phyloP scores from a whole-genome alignment of 2,329 filamentous ascomycete genomes.

The Aspergillus floridensis region DNA sequence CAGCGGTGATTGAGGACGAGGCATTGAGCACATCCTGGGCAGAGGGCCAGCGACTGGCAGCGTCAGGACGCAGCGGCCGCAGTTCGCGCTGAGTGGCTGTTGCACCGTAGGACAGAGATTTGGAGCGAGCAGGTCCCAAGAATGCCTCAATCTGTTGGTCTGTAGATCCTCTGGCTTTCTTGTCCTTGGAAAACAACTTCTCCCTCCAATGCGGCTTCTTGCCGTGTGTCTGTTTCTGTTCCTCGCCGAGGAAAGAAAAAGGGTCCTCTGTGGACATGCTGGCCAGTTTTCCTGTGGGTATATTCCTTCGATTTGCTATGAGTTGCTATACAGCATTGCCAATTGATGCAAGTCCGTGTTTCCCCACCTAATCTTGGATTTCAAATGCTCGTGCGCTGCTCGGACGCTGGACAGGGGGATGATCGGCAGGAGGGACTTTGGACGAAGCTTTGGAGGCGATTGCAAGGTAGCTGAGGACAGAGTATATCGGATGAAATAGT shows the following conservation, averaged over 20 bases:
- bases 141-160: constrained; percentile 56
- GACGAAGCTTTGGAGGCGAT: neutral
- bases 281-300: constrained; percentile 12
- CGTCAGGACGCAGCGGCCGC: constrained; percentile 34
- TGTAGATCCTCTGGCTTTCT: constrained; percentile 35
- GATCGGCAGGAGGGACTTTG: constrained; percentile 23
- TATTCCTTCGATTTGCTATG: constrained; percentile 1
- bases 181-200: constrained; percentile 50
- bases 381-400: constrained; percentile 6
- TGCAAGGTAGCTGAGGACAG: neutral
- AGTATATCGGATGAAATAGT: neutral
- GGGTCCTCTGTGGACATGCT: constrained; percentile 38
- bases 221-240: constrained; percentile 29
- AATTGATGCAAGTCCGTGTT: constrained; percentile 16
- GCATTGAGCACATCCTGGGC: constrained; percentile 26
- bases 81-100: constrained; percentile 28
- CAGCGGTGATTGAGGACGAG: constrained; percentile 20
- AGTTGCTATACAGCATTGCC: constrained; percentile 35
- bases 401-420: neutral
- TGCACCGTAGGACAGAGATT: constrained; percentile 22
- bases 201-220: constrained; percentile 47
- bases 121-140: constrained; percentile 53
- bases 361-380: constrained; percentile 11
- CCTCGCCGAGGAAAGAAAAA: constrained; percentile 35
- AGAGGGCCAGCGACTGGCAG: constrained; percentile 36